These are phyloP conservation scores for Yarrowia phangngaensis DNA, from an alignment of 805 yeast species.

Conservation along the genomic window DNA sequence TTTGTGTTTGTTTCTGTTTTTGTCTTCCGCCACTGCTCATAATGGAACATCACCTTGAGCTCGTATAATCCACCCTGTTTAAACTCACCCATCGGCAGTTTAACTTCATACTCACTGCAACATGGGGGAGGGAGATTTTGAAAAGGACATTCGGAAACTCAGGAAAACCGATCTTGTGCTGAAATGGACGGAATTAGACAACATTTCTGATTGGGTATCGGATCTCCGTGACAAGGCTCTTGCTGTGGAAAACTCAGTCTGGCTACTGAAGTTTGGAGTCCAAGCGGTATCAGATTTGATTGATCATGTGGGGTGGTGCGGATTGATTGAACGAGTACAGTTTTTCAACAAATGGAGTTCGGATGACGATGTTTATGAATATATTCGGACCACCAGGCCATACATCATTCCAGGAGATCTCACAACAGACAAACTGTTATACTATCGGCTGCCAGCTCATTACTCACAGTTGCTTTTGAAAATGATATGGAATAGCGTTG, in stretches of 20 bases:
- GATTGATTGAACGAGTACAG: conserved; percentile 13
- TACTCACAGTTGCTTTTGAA: conserved; percentile 16
- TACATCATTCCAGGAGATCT: conserved; percentile 19
- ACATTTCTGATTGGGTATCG: conserved; percentile 15
- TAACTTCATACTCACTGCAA: conserved; percentile 1
- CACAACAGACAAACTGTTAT: conserved; percentile 3
- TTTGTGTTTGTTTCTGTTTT: too few species aligned
- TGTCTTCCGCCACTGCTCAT: too few species aligned
- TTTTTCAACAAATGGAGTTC: conserved; percentile 23
- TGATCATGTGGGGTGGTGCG: conserved; percentile 21
- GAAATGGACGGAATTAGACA: conserved; percentile 16
- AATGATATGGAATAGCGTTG: conserved; percentile 15
- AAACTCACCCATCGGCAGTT: too few species aligned
- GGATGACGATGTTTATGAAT: conserved; percentile 19
- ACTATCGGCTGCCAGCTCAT: conserved; percentile 16
- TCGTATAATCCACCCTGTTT: too few species aligned
- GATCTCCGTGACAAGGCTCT: conserved; percentile 14
- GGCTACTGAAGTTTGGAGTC: conserved; percentile 24
- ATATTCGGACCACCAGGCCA: conserved; percentile 10
- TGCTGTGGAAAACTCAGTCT: conserved; percentile 15
- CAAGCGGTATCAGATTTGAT: conserved; percentile 8
- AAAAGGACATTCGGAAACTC: conserved; percentile 18
- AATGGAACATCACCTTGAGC: too few species aligned
- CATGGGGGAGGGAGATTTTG: conserved; percentile 21
- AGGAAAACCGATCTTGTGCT: conserved; percentile 2